Base-by-base conservation (phyloP, 2,329 filamentous ascomycete species). In the Phyllosticta paracitricarpa region DNA sequence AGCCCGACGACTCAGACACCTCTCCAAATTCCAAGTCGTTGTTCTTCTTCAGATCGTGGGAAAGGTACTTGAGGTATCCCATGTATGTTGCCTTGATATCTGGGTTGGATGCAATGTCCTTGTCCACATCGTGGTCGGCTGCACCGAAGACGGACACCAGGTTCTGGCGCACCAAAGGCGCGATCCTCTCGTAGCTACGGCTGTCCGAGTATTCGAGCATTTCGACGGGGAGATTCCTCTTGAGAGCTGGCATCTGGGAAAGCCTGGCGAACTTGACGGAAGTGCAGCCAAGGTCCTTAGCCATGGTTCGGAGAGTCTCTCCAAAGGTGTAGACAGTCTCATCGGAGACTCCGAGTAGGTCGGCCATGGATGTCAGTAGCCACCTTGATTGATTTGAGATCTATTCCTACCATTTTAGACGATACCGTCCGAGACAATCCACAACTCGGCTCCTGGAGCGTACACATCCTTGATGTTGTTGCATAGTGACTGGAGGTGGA, bases 361-460 rank as follows among this genome's bases (percentile, higher is more conserved):
- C 76, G 67, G 2, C 9, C 4, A 14, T 24, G 4, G 1, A 1
- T 51, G 54, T 57, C 30, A 57, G 55, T 53, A 48, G 9, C n/a
- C 17, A 19, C 33, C 26, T 5, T 4, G n/a, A n/a, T 35, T 10
- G 1, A 48, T 3, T 19, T 4, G 51, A 53, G 26, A 17, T 4
- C 17, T 6, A 28, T 61, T 61, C 54, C 4, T 63, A 73, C 71
- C 71, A 61, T 74, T 75, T 59, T 72, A 78, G 1, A 77, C 73
- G 1, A 78, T 68, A 0, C 77, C 77, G 61, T 79, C 77, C 0
- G 77, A 77, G 30, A 71, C 73, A 54, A 79, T 77, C 61, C 72
- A 69, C 1, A 78, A 67, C 51, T 76, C 67, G 2, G 76, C 76
- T 7, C 76, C 77, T 24, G 70, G 73, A 10, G 68, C 63, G 60